Base-by-base conservation (phyloP, 805 yeast species). In the Candida vartiovaarae region DNA sequence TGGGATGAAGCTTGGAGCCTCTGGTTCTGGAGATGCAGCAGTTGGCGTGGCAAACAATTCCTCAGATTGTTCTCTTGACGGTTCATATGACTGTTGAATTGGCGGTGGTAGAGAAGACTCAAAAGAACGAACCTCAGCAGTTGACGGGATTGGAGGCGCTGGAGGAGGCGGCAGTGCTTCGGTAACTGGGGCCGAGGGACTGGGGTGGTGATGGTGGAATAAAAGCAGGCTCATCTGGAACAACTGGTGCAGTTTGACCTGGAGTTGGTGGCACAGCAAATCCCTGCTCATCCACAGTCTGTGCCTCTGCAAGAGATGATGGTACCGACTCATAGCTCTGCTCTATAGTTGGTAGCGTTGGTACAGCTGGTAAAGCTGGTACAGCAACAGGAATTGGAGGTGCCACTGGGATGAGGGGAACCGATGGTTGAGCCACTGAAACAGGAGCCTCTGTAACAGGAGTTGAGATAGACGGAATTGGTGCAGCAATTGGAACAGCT, bases 21-120 rank as follows among this genome's bases (percentile, higher is more conserved):
- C 62, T 8, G 62, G 56, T 3, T 61, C 40, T 31, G 65, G 61
- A 6, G 61, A 49, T 29, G 69, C 57, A 9, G 52, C 56, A 7
- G 58, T 41, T 41, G 55, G 53, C 23, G 55, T 45, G 4, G 43
- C 29, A 29, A 50, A 48, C 20, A 15, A 15, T 34, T 47, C 50
- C 10, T 47, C 51, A 25, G 50, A 46, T 2, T 40, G 41, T 5
- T 38, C 35, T 36, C 36, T 11, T 20, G 10, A 6, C 11, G 7
- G 11, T n/a, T 32, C 33, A 32, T 38, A 30, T 9, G 64, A 56
- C 3, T 55, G 55, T 8, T 56, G 44, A 31, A 53, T 43, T 23
- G 55, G 20, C 20, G 20, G 20, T 15, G 20, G 20, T 15, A 15
- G 20, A 15, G 20, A 15, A 15, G 20, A 15, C 20, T 15, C 20